These are phyloP conservation scores for Trypanosoma congolense DNA, from an alignment of 208 protist species.

Conservation along the genomic window DNA sequence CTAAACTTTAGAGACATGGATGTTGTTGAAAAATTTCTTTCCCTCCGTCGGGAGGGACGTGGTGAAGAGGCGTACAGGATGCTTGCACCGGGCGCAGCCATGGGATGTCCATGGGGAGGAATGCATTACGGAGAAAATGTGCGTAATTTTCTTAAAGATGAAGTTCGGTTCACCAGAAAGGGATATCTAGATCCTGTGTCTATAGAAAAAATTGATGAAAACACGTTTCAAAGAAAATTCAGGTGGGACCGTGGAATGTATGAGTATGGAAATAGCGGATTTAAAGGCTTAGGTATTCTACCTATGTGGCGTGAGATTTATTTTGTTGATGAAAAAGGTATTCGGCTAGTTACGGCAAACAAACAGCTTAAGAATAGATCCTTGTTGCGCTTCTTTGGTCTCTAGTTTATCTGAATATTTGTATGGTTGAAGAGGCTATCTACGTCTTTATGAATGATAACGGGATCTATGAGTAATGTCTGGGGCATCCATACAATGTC, in stretches of 20 bases:
- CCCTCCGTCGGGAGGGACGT: constrained; percentile 56
- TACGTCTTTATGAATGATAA: too few species aligned
- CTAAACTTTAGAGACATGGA: constrained; percentile 41
- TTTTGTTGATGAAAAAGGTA: constrained; percentile 75
- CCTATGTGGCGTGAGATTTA: constrained; percentile 81
- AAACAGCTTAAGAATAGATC: constrained; percentile 51
- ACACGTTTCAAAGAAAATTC: constrained; percentile 84
- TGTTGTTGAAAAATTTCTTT: constrained; percentile 77
- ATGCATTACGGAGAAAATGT: constrained; percentile 77
- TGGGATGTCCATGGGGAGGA: constrained; percentile 84
- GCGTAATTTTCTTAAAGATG: constrained; percentile 56
- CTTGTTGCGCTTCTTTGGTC: constrained; percentile 35
- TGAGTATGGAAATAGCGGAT: constrained; percentile 70
- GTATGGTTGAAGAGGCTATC: constrained; percentile 9
- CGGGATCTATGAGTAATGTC: too few species aligned
- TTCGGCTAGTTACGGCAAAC: constrained; percentile 68
- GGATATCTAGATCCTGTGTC: constrained; percentile 72
- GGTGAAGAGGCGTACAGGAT: constrained; percentile 74
- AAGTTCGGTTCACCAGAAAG: constrained; percentile 69
- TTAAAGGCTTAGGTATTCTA: constrained; percentile 36
- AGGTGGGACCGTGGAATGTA: constrained; percentile 80
- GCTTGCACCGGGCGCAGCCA: constrained; percentile 71
- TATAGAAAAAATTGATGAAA: constrained; percentile 80
- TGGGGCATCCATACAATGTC: too few species aligned
- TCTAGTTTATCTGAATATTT: too few species aligned